Percentiles rank a stretch among this genome's conserved stretches.
phyloP scores from a whole-genome alignment of 2,329 filamentous ascomycete genomes.

The Claviceps purpurea region DNA sequence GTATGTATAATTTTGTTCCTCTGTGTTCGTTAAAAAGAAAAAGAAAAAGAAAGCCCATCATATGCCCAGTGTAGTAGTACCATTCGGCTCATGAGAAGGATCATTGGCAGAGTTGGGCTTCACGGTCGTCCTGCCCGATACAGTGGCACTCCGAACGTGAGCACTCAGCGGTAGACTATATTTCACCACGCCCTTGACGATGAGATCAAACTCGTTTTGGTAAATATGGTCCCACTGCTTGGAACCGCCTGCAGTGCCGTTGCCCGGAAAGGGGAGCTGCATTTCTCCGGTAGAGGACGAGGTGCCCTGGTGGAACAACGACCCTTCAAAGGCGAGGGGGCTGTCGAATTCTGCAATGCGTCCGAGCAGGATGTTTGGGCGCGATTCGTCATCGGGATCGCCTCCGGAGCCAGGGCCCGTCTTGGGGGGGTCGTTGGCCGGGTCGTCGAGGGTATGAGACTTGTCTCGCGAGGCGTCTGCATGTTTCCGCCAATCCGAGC shows the following conservation, averaged over 20 bases:
- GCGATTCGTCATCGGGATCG: conserved; percentile 49
- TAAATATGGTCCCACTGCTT: conserved; percentile 84
- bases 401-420: conserved; percentile 15
- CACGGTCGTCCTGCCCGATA: conserved; percentile 45
- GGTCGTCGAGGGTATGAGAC: conserved; percentile 18
- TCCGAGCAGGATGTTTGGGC: conserved; percentile 81
- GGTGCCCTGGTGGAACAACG: conserved; percentile 62
- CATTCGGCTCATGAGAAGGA: conserved; percentile 58
- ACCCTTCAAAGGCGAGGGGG: conserved; percentile 76
- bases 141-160: conserved; percentile 43
- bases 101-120: conserved; percentile 50
- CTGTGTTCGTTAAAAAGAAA: background rate
- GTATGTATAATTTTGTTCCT: background rate
- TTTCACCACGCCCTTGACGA: conserved; percentile 79
- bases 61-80: conserved; percentile 38
- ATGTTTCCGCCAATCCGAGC: conserved; percentile 45
- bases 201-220: conserved; percentile 84
- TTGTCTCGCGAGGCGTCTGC: conserved; percentile 13
- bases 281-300: conserved; percentile 72
- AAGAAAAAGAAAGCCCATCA: background rate
- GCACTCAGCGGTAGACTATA: conserved; percentile 57
- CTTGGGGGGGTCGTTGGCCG: conserved; percentile 25
- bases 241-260: conserved; percentile 73
- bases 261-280: conserved; percentile 70
- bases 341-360: conserved; percentile 80